phyloP scores from a whole-genome alignment of 345 rosid species.

The Gossypium herbaceum region DNA sequence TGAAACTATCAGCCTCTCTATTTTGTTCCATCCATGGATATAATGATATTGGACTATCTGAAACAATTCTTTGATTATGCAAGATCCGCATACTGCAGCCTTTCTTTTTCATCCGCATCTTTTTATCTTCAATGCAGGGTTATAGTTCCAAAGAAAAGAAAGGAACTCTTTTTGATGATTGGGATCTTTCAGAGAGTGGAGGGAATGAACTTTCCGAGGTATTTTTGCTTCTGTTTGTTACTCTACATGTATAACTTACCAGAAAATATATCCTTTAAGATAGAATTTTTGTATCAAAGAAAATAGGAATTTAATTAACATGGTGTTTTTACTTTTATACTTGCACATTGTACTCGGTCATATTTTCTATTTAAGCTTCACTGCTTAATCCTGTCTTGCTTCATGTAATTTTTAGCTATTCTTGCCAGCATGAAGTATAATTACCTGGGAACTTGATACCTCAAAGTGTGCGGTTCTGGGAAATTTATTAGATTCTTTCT shows the following conservation, averaged over 20 bases:
- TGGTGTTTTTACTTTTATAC: neutral
- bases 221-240: conserved; percentile 14
- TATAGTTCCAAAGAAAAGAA: conserved; percentile 81
- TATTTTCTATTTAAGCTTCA: neutral
- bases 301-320: neutral
- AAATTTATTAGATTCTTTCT: neutral
- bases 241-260: conserved; percentile 4
- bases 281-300: neutral
- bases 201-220: conserved; percentile 72
- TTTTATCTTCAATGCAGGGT: conserved; percentile 46
- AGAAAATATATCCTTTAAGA: neutral
- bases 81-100: neutral
- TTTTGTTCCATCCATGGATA: neutral
- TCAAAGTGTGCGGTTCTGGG: neutral
- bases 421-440: neutral
- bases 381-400: neutral
- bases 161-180: conserved; percentile 68
- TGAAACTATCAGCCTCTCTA: neutral
- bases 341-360: neutral
- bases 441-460: neutral
- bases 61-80: neutral
- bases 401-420: neutral
- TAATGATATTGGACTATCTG: neutral
- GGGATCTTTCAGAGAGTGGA: conserved; percentile 89
- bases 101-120: neutral